phyloP scores from a whole-genome alignment of 371 early-diverging fungal genomes.

The Zychaea mexicana region DNA sequence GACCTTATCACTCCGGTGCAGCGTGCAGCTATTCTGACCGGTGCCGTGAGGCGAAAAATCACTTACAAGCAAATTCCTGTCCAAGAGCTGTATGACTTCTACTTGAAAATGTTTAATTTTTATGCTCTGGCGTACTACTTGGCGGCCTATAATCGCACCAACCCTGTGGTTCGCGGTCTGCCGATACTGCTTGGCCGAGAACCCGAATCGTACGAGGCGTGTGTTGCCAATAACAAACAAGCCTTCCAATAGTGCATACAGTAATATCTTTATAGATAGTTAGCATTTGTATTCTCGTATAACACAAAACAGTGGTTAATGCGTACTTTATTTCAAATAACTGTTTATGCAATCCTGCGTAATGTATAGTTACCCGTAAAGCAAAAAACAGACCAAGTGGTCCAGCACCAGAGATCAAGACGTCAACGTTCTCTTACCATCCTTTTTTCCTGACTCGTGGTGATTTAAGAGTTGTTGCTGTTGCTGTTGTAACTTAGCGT shows the following conservation, averaged over 20 bases:
- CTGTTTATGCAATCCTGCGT: no score
- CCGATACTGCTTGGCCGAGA: slow-evolving; percentile 9
- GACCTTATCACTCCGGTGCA: slow-evolving; percentile 2
- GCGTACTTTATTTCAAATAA: no score
- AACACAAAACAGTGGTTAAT: no score
- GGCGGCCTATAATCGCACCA: background rate
- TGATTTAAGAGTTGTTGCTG: background rate
- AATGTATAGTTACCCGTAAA: slow-evolving; percentile 11
- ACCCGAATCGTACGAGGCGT: slow-evolving; percentile 10
- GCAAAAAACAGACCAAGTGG: slow-evolving; percentile 43
- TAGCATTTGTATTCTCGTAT: no score
- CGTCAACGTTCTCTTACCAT: slow-evolving; percentile 17
- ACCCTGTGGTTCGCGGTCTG: background rate
- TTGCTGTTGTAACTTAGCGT: background rate
- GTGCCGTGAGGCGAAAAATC: slow-evolving; percentile 3
- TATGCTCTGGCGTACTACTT: background rate
- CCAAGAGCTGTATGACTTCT: background rate
- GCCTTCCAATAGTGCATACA: background rate
- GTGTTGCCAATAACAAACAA: background rate
- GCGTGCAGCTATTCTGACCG: slow-evolving; percentile 15
- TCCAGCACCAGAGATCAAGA: slow-evolving; percentile 45
- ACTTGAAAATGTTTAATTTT: background rate
- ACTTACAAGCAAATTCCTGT: slow-evolving; percentile 10
- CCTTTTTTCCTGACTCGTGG: background rate
- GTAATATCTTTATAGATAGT: no score